Evolutionary conservation across 2,329 filamentous ascomycete genomes (phyloP).

Genomic region (Moelleriella libera): DNA sequence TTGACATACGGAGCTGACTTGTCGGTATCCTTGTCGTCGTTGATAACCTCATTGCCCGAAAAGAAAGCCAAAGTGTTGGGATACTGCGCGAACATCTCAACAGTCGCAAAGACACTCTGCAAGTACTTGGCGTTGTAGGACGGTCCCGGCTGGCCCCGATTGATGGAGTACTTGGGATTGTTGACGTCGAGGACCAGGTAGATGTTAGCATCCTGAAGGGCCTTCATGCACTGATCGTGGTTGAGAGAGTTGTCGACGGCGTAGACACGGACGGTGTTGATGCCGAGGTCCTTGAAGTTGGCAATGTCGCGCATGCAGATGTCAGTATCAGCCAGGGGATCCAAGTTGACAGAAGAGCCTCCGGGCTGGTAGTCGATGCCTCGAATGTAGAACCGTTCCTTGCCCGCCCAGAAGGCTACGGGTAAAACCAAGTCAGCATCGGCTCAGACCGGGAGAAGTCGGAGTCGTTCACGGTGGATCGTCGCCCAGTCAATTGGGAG

Average conservation of each 20-base stretch:
- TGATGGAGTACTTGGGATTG: slow-evolving; percentile 77
- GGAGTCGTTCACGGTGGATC: background rate
- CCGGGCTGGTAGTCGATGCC: slow-evolving; percentile 52
- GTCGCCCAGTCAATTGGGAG: background rate
- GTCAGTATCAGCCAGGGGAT: slow-evolving; percentile 60
- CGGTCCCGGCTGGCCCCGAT: slow-evolving; percentile 56
- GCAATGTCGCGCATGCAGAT: slow-evolving; percentile 67
- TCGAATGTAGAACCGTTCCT: slow-evolving; percentile 42
- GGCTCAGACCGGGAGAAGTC: background rate
- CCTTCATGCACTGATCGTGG: slow-evolving; percentile 77
- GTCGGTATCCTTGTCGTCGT: slow-evolving; percentile 49
- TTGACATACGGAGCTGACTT: slow-evolving; percentile 60
- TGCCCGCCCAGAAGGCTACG: slow-evolving; percentile 39
- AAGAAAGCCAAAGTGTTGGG: slow-evolving; percentile 80
- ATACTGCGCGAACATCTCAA: slow-evolving; percentile 73
- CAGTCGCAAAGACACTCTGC: slow-evolving; percentile 72
- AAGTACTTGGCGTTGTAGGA: slow-evolving; percentile 86
- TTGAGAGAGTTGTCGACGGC: slow-evolving; percentile 73
- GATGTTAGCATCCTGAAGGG: slow-evolving; percentile 70
- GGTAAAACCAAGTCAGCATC: background rate
- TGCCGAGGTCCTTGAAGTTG: slow-evolving; percentile 70
- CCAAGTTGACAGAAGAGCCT: slow-evolving; percentile 39
- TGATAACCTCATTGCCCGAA: slow-evolving; percentile 71
- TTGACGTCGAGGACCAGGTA: slow-evolving; percentile 89
- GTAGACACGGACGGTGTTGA: slow-evolving; percentile 90